Percentiles rank a stretch among this genome's conserved stretches.
Evolutionary conservation across 2,329 filamentous ascomycete genomes (phyloP).

Genomic region (Pseudogymnoascus sp.): DNA sequence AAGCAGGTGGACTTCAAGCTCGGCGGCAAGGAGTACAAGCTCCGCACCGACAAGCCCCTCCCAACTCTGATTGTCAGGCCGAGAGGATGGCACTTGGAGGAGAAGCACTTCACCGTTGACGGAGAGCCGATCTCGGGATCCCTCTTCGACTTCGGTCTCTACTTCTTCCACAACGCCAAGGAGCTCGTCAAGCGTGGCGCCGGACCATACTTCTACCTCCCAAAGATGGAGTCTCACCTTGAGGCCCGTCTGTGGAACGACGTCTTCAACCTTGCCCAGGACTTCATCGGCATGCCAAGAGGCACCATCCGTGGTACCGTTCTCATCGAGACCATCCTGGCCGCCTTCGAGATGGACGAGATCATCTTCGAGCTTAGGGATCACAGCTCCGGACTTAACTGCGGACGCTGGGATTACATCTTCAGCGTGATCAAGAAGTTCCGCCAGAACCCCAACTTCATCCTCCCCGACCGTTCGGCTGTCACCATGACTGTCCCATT

Average conservation of each 20-base stretch:
- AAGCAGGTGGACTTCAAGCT: slow-evolving; percentile 94
- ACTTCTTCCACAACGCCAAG: slow-evolving; percentile 97
- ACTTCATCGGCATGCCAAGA: slow-evolving; percentile 80
- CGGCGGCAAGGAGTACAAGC: slow-evolving; percentile 92
- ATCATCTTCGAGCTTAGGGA: slow-evolving; percentile 99
- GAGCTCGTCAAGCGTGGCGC: slow-evolving; percentile 76
- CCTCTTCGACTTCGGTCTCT: slow-evolving; percentile 95
- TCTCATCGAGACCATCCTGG: slow-evolving; percentile 94
- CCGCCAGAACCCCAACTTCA: slow-evolving; percentile 86
- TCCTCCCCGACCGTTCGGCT: slow-evolving; percentile 80
- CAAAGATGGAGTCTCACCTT: slow-evolving; percentile 96
- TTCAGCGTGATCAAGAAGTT: slow-evolving; percentile 99
- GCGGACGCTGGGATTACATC: slow-evolving; percentile 99
- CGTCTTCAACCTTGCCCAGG: slow-evolving; percentile 90
- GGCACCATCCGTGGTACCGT: slow-evolving; percentile 94
- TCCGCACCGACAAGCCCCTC: slow-evolving; percentile 77
- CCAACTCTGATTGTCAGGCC: slow-evolving; percentile 92
- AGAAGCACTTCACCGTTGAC: slow-evolving; percentile 96
- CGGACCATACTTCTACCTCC: slow-evolving; percentile 96
- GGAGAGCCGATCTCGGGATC: slow-evolving; percentile 88
- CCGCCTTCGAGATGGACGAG: slow-evolving; percentile 99
- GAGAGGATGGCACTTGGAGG: slow-evolving; percentile 94
- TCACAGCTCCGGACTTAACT: slow-evolving; percentile 94
- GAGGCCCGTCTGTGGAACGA: slow-evolving; percentile 98
- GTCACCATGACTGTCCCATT: slow-evolving; percentile 98